Evolutionary conservation across 805 yeast species (phyloP).

Genomic region (Metschnikowia aberdeeniae): DNA sequence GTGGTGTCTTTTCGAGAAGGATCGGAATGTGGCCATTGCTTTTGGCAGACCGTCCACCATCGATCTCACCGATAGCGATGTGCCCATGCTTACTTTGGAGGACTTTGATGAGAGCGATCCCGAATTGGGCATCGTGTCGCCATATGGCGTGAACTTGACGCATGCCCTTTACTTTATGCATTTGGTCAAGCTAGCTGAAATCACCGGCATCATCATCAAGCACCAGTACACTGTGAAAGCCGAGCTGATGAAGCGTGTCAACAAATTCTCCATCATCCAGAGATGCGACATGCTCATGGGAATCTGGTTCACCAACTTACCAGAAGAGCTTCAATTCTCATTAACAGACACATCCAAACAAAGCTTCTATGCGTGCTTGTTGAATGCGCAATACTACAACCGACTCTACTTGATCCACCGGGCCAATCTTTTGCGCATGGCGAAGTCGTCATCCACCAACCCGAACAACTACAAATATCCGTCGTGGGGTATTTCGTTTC

Average conservation of each 20-base stretch:
- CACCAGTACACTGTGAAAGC: constrained; percentile 71
- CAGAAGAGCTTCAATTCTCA: constrained; percentile 59
- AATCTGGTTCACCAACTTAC: constrained; percentile 67
- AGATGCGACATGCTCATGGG: constrained; percentile 77
- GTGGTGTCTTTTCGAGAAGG: constrained; percentile 76
- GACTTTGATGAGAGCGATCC: constrained; percentile 59
- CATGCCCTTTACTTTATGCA: constrained; percentile 60
- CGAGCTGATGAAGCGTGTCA: constrained; percentile 46
- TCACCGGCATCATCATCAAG: constrained; percentile 63
- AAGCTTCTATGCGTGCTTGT: constrained; percentile 51
- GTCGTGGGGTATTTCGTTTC: constrained; percentile 79
- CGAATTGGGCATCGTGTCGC: constrained; percentile 30
- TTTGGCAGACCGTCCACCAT: constrained; percentile 70
- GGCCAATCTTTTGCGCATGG: constrained; percentile 56
- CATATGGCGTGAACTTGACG: constrained; percentile 43
- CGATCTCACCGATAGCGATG: constrained; percentile 70
- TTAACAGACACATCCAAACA: constrained; percentile 52
- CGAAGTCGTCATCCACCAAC: constrained; percentile 35
- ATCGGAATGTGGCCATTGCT: constrained; percentile 63
- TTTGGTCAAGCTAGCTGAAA: constrained; percentile 61
- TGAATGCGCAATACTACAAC: constrained; percentile 69
- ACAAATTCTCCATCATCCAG: constrained; percentile 45
- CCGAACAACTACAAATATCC: constrained; percentile 52
- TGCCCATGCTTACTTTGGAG: constrained; percentile 61
- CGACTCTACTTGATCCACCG: constrained; percentile 69